A percentile compares a stretch with the other conserved stretches of the same genome.
Evolutionary conservation across 495 filamentous ascomycete genomes (phyloP).

Genomic region (Aspergillus biplanus): DNA sequence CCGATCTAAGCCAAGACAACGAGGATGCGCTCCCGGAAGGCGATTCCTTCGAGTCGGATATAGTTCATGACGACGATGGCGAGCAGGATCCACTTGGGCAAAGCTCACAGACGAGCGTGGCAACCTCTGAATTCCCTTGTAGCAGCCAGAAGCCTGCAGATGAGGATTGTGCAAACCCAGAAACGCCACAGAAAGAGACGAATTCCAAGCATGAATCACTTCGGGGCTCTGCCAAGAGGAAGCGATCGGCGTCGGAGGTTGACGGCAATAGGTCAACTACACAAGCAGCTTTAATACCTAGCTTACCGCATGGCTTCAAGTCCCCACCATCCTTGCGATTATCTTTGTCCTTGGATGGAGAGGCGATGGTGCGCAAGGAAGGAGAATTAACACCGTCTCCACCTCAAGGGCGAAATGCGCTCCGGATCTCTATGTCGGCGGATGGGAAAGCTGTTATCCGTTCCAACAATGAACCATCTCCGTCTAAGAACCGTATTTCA

Average conservation of each 20-base stretch:
- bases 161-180: slow-evolving; percentile 23
- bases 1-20: slow-evolving; percentile 36
- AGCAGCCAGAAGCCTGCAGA: slow-evolving; percentile 34
- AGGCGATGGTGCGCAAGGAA: slow-evolving; percentile 74
- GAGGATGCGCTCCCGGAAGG: slow-evolving; percentile 26
- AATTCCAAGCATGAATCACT: slow-evolving; percentile 26
- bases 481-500: slow-evolving; percentile 55
- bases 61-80: slow-evolving; percentile 32
- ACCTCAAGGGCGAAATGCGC: slow-evolving; percentile 53
- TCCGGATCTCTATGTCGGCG: slow-evolving; percentile 54
- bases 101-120: slow-evolving; percentile 45
- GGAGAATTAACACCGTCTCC: slow-evolving; percentile 72
- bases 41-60: slow-evolving; percentile 40
- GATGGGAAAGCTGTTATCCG: slow-evolving; percentile 56
- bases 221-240: slow-evolving; percentile 38
- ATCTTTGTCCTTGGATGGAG: slow-evolving; percentile 79
- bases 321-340: slow-evolving; percentile 56
- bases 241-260: slow-evolving; percentile 42
- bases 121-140: slow-evolving; percentile 34
- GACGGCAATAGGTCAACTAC: slow-evolving; percentile 20
- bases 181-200: slow-evolving; percentile 12
- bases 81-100: slow-evolving; percentile 28
- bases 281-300: slow-evolving; percentile 19
- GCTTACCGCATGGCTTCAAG: slow-evolving; percentile 30
- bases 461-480: slow-evolving; percentile 50